phyloP scores from a whole-genome alignment of 345 rosid species.

The Toxicodendron radicans region DNA sequence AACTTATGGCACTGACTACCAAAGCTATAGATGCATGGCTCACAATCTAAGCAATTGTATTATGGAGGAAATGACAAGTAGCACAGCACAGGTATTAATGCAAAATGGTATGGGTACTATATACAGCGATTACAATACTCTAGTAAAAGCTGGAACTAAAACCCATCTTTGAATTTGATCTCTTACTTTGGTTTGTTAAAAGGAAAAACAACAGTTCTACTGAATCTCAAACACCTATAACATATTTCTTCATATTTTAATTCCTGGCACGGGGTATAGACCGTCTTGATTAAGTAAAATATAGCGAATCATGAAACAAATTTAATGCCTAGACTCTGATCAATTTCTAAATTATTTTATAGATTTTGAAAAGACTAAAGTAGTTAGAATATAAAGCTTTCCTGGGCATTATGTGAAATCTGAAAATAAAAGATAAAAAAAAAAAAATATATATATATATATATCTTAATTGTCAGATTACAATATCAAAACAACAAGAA shows the following conservation, averaged over 20 bases:
- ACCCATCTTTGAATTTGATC: not conserved
- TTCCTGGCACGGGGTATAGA: not conserved
- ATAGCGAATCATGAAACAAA: not conserved
- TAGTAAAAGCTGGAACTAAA: not conserved
- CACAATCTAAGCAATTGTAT: no score
- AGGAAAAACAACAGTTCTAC: not conserved
- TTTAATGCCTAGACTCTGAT: not conserved
- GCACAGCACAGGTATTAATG: not conserved
- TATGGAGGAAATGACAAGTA: not conserved
- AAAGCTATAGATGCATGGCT: no score
- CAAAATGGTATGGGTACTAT: not conserved
- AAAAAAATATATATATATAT: no score
- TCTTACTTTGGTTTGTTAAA: not conserved
- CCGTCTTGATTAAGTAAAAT: not conserved
- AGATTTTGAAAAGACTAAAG: slow-evolving; percentile 2
- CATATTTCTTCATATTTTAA: not conserved
- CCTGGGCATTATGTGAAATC: not conserved
- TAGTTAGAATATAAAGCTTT: not conserved
- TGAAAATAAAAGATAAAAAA: not conserved
- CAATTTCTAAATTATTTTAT: slow-evolving; percentile 2
- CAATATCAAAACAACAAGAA: slow-evolving; percentile 6
- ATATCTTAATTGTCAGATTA: not conserved
- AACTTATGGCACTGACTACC: not conserved
- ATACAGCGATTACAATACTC: not conserved
- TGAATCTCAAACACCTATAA: not conserved